Conservation (phyloP, 164 flowering plant species). For the Euptelea pleiosperma region DNA sequence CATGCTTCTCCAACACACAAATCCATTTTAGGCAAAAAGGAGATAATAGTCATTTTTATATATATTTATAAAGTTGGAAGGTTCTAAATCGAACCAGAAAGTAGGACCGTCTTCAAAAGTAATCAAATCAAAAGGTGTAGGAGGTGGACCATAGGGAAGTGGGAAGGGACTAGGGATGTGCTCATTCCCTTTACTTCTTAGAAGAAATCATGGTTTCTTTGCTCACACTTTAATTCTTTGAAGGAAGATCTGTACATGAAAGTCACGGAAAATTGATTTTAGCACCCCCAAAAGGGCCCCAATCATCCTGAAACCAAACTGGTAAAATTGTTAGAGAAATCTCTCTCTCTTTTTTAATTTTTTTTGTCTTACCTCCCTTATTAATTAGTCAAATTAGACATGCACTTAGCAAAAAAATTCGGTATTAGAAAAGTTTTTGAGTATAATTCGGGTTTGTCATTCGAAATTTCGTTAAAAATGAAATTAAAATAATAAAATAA, state of each 20-base stretch:
- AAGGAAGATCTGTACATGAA: constrained; percentile 7
- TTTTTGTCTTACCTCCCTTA: background rate
- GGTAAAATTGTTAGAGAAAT: background rate
- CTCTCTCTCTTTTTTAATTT: background rate
- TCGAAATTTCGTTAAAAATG: no score
- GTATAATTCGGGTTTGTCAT: no score
- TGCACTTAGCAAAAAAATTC: no score
- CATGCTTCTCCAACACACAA: no score
- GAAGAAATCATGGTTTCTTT: constrained; percentile 22
- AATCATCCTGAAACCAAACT: no score
- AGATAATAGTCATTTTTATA: background rate
- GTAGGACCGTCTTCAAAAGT: background rate
- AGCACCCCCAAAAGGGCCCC: background rate
- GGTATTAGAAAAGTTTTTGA: no score
- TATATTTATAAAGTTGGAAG: no score
- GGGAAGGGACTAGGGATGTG: constrained; percentile 11
- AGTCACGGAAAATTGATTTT: constrained; percentile 6
- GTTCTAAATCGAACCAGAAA: no score
- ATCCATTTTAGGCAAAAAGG: no score
- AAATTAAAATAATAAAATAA: no score
- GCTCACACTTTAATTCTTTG: constrained; percentile 2
- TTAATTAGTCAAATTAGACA: constrained; percentile 6
- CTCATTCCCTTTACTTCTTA: constrained; percentile 20
- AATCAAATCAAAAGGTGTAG: constrained; percentile 2
- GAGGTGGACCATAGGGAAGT: constrained; percentile 9